phyloP scores from a whole-genome alignment of 345 rosid genomes.

The Laguncularia racemosa region DNA sequence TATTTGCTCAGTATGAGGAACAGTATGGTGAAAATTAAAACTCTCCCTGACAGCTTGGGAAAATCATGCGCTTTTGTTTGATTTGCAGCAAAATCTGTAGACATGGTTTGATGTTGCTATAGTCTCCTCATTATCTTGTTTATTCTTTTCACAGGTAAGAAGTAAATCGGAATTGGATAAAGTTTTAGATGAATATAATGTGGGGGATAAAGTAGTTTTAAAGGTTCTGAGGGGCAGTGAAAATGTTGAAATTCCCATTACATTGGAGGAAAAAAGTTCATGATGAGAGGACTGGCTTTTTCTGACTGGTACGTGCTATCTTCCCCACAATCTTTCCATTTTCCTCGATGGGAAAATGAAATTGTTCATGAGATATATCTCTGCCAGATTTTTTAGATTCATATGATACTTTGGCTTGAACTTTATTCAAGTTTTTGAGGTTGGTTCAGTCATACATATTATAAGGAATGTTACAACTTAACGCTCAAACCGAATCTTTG shows the following conservation, averaged over 20 bases:
- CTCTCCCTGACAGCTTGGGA: no score
- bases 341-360: not conserved
- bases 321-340: not conserved
- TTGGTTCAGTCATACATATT: no score
- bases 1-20: not conserved
- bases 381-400: no score
- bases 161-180: conserved; percentile 69
- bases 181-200: conserved; percentile 71
- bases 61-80: no score
- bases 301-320: no score
- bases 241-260: conserved; percentile 49
- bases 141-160: conserved; percentile 46
- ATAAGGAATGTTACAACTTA: no score
- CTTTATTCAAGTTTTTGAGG: no score
- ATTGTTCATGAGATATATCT: not conserved
- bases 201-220: conserved; percentile 59
- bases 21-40: not conserved
- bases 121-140: not conserved
- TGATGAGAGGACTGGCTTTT: conserved; percentile 5
- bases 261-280: conserved; percentile 58
- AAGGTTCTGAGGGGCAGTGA: conserved; percentile 67
- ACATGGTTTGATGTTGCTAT: no score
- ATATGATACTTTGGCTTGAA: no score
- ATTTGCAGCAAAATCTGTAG: no score
- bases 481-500: no score